Percentiles rank a stretch among this genome's conserved stretches.
Conservation (phyloP, 768 basidiomycete genomes). For the Tylopilus balloui region DNA sequence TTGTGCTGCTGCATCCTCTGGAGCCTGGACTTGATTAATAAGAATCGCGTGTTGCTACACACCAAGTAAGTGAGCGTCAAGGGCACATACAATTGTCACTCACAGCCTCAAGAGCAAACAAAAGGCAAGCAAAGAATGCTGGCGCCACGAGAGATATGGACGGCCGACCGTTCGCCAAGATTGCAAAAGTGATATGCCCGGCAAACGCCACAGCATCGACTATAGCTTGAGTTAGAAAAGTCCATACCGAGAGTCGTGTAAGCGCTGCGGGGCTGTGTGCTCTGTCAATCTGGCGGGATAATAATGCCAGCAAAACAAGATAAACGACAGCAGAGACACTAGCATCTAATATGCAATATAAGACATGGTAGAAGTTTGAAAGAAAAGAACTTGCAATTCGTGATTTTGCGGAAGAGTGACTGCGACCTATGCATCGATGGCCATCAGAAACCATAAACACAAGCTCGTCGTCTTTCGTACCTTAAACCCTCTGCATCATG, state of each 20-base stretch:
- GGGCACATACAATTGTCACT: slow-evolving; percentile 23
- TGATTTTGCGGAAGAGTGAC: slow-evolving; percentile 71
- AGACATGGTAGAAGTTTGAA: not conserved
- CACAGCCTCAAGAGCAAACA: slow-evolving; percentile 83
- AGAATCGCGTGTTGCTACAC: slow-evolving; percentile 77
- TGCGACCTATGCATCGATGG: slow-evolving; percentile 38
- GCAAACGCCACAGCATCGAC: slow-evolving; percentile 84
- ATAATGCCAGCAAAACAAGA: slow-evolving; percentile 58
- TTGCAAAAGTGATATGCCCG: slow-evolving; percentile 84
- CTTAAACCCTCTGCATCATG: slow-evolving; percentile 65
- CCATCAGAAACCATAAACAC: not conserved
- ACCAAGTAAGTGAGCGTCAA: not conserved
- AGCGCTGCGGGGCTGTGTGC: slow-evolving; percentile 78
- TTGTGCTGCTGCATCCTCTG: slow-evolving; percentile 52
- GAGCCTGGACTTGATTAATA: slow-evolving; percentile 78
- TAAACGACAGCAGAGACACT: slow-evolving; percentile 65
- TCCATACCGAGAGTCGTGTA: slow-evolving; percentile 77
- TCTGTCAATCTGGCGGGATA: slow-evolving; percentile 68
- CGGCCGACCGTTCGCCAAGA: slow-evolving; percentile 76
- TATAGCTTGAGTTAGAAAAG: slow-evolving; percentile 72
- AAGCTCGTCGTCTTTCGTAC: slow-evolving; percentile 34
- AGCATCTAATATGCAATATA: slow-evolving; percentile 50
- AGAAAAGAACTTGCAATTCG: slow-evolving; percentile 45
- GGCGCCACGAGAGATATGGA: slow-evolving; percentile 80
- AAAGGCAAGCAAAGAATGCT: slow-evolving; percentile 74